phyloP scores from a whole-genome alignment of 176 grass and related monocot genomes.

The Microstegium vimineum region DNA sequence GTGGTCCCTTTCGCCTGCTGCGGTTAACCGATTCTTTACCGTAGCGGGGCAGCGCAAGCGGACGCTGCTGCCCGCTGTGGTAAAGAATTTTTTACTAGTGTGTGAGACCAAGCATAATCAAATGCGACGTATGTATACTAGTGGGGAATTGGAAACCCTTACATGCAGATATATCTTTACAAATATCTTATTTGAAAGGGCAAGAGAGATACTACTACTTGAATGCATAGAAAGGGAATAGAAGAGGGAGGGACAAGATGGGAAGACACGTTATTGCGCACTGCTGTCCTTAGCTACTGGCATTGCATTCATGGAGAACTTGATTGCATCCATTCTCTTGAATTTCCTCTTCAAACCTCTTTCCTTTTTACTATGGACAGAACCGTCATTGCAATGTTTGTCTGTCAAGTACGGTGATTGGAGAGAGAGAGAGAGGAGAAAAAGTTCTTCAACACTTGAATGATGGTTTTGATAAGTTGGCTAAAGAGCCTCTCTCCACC shows the following conservation, averaged over 20 bases:
- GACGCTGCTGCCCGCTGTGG: too few species aligned
- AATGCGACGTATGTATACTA: not conserved
- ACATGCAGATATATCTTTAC: not conserved
- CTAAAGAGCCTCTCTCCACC: too few species aligned
- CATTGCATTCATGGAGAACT: constrained; percentile 37
- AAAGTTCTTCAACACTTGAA: too few species aligned
- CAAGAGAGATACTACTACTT: not conserved
- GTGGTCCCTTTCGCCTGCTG: too few species aligned
- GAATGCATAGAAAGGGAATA: constrained; percentile 20
- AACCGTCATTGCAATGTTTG: constrained; percentile 42
- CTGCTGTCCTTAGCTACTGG: constrained; percentile 30
- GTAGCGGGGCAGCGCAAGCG: too few species aligned
- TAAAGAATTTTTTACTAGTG: too few species aligned
- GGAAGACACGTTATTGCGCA: constrained; percentile 29
- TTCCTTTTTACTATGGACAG: constrained; percentile 28
- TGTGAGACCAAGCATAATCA: not conserved
- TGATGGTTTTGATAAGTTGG: too few species aligned
- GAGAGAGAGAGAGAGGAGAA: too few species aligned
- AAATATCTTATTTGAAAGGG: not conserved
- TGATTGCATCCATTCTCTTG: constrained; percentile 46
- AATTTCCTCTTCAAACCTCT: constrained; percentile 40
- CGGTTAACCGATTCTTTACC: too few species aligned
- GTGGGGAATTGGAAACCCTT: not conserved
- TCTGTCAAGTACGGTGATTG: not conserved
- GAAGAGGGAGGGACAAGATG: constrained; percentile 37